phyloP scores from a whole-genome alignment of 495 filamentous ascomycete genomes.

The Articulospora tetracladia region DNA sequence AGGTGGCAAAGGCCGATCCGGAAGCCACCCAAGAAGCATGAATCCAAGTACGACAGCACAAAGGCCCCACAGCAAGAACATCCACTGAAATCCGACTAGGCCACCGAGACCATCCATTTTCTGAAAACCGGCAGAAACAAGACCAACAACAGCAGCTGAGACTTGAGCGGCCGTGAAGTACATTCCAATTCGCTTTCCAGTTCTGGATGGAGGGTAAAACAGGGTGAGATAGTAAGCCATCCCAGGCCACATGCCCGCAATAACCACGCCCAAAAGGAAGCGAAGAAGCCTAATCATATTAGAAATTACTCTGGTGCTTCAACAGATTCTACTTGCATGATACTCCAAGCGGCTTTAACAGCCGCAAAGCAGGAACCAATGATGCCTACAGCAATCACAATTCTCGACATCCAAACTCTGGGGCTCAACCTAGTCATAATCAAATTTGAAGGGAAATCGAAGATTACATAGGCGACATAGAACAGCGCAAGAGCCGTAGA shows the following conservation, averaged over 20 bases:
- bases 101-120: slow-evolving; percentile 79
- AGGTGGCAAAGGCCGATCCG: slow-evolving; percentile 73
- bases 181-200: slow-evolving; percentile 81
- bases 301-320: slow-evolving; percentile 69
- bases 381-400: slow-evolving; percentile 82
- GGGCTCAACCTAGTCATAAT: slow-evolving; percentile 83
- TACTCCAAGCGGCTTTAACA: slow-evolving; percentile 5
- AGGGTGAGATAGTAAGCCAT: slow-evolving; percentile 93
- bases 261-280: slow-evolving; percentile 82
- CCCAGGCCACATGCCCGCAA: slow-evolving; percentile 92
- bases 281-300: slow-evolving; percentile 51
- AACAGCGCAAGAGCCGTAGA: slow-evolving; percentile 83
- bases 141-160: slow-evolving; percentile 83
- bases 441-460: slow-evolving; percentile 86
- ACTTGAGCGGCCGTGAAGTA: slow-evolving; percentile 90
- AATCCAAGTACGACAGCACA: slow-evolving; percentile 68
- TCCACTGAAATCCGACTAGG: slow-evolving; percentile 86
- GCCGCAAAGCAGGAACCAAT: slow-evolving; percentile 74
- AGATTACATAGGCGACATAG: slow-evolving; percentile 86
- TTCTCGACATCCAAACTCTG: slow-evolving; percentile 88
- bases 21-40: slow-evolving; percentile 80
- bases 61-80: slow-evolving; percentile 88
- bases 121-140: slow-evolving; percentile 89
- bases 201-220: slow-evolving; percentile 84
- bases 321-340: slow-evolving; percentile 52